Conservation (phyloP, 2,329 filamentous ascomycete species). For the Ceratocystis albifundus region DNA sequence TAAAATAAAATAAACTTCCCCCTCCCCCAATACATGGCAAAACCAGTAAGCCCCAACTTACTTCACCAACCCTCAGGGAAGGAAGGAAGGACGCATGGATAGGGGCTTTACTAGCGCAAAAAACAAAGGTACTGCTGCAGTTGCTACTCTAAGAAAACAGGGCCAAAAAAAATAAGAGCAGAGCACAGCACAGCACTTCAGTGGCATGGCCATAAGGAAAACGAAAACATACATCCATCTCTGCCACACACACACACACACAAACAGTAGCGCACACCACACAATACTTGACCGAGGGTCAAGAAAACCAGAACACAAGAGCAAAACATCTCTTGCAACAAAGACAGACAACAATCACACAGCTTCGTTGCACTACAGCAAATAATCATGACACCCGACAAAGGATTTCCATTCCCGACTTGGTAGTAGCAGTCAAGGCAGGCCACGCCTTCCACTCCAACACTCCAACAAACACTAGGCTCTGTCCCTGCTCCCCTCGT, state of each 20-base stretch:
- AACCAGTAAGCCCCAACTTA: not conserved
- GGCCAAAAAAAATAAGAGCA: not conserved
- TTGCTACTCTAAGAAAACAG: not conserved
- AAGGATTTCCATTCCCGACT: slow-evolving; percentile 1
- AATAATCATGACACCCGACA: not conserved
- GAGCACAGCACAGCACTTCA: not conserved
- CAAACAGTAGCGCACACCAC: not conserved
- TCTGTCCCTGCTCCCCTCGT: not conserved
- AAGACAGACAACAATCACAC: not conserved
- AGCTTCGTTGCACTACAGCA: not conserved
- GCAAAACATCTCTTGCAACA: not conserved
- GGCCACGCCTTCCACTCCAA: not conserved
- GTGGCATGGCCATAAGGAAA: not conserved
- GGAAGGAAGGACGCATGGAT: not conserved
- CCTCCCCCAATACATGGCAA: not conserved
- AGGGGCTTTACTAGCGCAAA: slow-evolving; percentile 2
- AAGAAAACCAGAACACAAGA: not conserved
- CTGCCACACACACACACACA: not conserved
- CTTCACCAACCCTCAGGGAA: not conserved
- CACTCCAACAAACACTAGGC: not conserved
- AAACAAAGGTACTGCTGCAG: not conserved
- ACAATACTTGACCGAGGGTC: not conserved
- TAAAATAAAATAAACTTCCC: too few relatives aligned
- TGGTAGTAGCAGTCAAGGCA: not conserved
- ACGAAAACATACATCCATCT: not conserved